phyloP scores from a whole-genome alignment of 2,329 filamentous ascomycete genomes.

The Pyricularia sp. region DNA sequence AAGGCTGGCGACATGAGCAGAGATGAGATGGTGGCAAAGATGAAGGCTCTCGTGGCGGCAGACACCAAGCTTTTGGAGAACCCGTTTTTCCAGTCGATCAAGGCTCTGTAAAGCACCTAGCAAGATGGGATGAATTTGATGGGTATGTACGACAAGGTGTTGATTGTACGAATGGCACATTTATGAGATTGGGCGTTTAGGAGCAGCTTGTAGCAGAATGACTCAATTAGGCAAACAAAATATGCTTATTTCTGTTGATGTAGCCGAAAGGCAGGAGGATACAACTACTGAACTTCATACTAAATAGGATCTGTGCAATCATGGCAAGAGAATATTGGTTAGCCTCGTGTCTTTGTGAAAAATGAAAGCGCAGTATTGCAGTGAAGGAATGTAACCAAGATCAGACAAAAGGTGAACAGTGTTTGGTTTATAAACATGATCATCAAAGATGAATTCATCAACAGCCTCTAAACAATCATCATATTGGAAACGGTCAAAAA shows the following conservation, averaged over 20 bases:
- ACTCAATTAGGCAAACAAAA: neutral
- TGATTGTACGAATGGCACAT: constrained; percentile 6
- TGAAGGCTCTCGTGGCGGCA: constrained; percentile 69
- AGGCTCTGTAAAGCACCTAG: constrained; percentile 31
- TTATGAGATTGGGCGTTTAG: neutral
- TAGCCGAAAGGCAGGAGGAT: neutral
- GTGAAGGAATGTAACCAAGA: neutral
- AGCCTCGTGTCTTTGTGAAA: neutral
- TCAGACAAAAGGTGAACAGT: constrained; percentile 10
- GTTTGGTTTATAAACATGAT: constrained; percentile 10
- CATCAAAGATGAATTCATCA: constrained; percentile 11
- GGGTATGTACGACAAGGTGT: neutral
- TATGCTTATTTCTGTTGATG: neutral
- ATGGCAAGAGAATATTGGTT: neutral
- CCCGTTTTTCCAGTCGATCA: constrained; percentile 62
- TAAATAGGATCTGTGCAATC: neutral
- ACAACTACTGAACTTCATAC: neutral
- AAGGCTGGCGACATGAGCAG: constrained; percentile 48
- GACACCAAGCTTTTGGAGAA: constrained; percentile 58
- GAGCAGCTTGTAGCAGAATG: neutral
- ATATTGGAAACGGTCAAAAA: constrained; percentile 1
- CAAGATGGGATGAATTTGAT: constrained; percentile 2
- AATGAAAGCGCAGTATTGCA: neutral
- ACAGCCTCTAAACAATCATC: constrained; percentile 14
- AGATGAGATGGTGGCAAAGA: constrained; percentile 64